These are phyloP conservation scores for Tulasnella sp. DNA, from an alignment of 768 basidiomycete genomes.

Conservation along the genomic window DNA sequence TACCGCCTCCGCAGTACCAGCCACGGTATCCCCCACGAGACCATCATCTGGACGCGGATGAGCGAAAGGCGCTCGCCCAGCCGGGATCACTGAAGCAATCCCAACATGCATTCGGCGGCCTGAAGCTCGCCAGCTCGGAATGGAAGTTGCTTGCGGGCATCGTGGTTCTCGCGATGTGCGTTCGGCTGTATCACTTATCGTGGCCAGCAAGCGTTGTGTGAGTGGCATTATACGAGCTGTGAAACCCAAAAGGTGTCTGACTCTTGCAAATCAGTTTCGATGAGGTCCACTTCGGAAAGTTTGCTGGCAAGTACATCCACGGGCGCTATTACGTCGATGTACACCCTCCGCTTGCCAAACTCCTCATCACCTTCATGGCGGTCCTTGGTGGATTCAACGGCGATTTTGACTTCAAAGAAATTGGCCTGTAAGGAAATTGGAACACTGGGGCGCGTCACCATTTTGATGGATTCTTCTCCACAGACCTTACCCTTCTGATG, in stretches of 20 bases:
- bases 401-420: conserved; percentile 95
- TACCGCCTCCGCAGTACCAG: neutral
- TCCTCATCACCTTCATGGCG: conserved; percentile 87
- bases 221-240: conserved; percentile 38
- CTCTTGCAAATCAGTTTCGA: conserved; percentile 63
- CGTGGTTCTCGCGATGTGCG: conserved; percentile 64
- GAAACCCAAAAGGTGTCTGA: neutral
- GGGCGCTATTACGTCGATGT: conserved; percentile 90
- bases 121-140: conserved; percentile 65
- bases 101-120: conserved; percentile 45
- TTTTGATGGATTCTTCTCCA: conserved; percentile 34
- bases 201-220: conserved; percentile 90
- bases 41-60: conserved; percentile 71
- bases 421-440: conserved; percentile 69
- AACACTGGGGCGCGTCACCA: neutral
- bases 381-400: conserved; percentile 87
- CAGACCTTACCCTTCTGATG: conserved; percentile 65
- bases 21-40: conserved; percentile 59
- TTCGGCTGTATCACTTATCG: conserved; percentile 81
- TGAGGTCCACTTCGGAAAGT: conserved; percentile 98
- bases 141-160: conserved; percentile 68
- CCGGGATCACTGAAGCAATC: conserved; percentile 14
- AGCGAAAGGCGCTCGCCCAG: conserved; percentile 38
- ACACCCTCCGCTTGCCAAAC: conserved; percentile 93
- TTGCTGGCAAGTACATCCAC: conserved; percentile 91